A percentile compares a stretch with the other conserved stretches of the same genome.
These are phyloP conservation scores for Aspergillus luchuensis DNA, from an alignment of 2,329 filamentous ascomycete genomes.

Conservation along the genomic window DNA sequence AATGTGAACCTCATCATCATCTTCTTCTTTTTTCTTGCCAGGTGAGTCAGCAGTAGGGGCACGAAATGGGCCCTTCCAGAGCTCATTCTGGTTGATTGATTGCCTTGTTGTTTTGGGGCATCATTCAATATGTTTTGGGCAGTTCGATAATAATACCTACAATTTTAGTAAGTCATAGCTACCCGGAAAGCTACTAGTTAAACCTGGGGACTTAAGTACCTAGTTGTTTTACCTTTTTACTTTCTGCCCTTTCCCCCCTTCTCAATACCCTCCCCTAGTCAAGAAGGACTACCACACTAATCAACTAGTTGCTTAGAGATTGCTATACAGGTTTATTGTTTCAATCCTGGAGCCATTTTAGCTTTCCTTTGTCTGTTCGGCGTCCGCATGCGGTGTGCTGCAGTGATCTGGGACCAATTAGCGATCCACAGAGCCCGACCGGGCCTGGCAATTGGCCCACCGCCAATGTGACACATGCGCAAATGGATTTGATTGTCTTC, in stretches of 20 bases:
- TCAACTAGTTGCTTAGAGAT: neutral
- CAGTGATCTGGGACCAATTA: constrained; percentile 4
- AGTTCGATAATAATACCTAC: no score
- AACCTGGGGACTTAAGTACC: neutral
- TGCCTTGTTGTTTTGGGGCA: no score
- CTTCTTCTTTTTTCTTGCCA: neutral
- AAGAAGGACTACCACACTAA: neutral
- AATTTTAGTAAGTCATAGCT: neutral
- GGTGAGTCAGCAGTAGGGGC: neutral
- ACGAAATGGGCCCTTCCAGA: constrained; percentile 14
- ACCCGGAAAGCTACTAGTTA: neutral
- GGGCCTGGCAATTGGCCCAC: neutral
- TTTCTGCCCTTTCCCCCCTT: no score
- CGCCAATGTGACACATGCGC: constrained; percentile 10
- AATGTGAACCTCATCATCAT: no score
- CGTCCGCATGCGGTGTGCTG: constrained; percentile 32
- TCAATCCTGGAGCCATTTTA: constrained; percentile 22
- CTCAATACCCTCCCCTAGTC: no score
- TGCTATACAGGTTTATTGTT: constrained; percentile 12
- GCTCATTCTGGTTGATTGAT: neutral
- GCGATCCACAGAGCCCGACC: neutral
- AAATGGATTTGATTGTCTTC: constrained; percentile 7
- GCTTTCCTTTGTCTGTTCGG: constrained; percentile 37
- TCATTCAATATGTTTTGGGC: no score
- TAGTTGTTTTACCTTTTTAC: no score